Base-by-base conservation (phyloP, 352 stramenopile species). In the Globisporangium spinosum region DNA sequence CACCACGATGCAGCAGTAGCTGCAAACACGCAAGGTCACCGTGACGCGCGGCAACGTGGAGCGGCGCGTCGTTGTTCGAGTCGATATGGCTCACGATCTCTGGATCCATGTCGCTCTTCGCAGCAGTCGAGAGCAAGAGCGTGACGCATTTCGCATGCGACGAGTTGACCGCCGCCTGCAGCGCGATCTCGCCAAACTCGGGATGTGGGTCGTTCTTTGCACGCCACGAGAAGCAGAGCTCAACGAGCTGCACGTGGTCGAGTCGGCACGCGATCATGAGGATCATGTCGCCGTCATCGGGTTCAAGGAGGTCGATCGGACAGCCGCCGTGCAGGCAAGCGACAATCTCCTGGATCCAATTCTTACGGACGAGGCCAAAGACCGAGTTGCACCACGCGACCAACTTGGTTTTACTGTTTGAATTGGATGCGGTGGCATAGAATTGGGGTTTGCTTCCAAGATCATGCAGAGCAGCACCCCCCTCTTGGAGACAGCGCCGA, bases 31-130 rank as follows among this genome's bases (percentile, higher is more conserved):
- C 76, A 13, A 94, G 70, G 32, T 94, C 88, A 20, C 88, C 88
- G 20, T 87, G 77, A 1, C 82, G 68, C 3, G 83, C 84, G 22
- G 88, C 86, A 25, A 95, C 85, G 58, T 95, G 88, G 9, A 95
- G 77, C 8, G 88, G 88, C 1, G 88, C 86, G 51, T 95, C 83
- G 34, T 89, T 94, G 45, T 82, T 83, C 8, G 83, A 80, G 64
- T 94, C 84, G 55, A 94, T 91, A 65, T 95, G 86, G 59, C 94
- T 95, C 6, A 94, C 88, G 49, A 95, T 94, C 65, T 93, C 86
- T 9, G 85, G 79, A 64, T 94, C 88, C 88, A 95, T 94, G 5
- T 93, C 82, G 58, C 88, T 95, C 27, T 90, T 90, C 23, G 88
- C 88, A 7, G 88, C 88, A 0, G 86, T 94, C 2, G 74, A 75